Evolutionary conservation across 352 stramenopile species (phyloP), one percentile per base, ranked within the genome.

Genomic region (Phytophthora sp.): DNA sequence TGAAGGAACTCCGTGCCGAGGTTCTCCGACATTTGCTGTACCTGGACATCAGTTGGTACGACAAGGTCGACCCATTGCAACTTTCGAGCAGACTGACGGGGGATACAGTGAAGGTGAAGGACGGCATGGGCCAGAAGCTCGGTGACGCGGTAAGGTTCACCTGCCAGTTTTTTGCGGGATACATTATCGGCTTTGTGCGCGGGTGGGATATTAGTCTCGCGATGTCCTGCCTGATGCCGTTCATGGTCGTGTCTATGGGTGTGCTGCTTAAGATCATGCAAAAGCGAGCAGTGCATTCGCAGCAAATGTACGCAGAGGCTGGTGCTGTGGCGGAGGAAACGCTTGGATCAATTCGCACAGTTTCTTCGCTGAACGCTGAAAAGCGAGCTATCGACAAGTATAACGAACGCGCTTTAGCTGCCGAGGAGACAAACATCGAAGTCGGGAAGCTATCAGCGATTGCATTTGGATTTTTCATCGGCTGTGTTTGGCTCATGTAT

Each of bases 401-500:
- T 20, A 76, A 32, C 51, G 98, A 23, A 82, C 97, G 50, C 75
- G 80, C 27, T 45, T 69, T 7, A 74, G 94, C 56, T 35, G 96
- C 10, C 77, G 77, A 37, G 54, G 77, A 24, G 35, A 96, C 23
- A 82, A 96, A 53, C 20, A 53, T 53, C 42, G 4, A 42, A 24
- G 45, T 53, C 20, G 45, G 45, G 12, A 53, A 42, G 28, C 13
- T 54, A 7, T 54, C 46, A 21, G 30, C 46, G 15, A 35, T 43
- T 18, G 54, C 37, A 23, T 54, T 78, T 20, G 72, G 64, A 1
- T 39, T 72, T 39, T 64, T 79, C 24, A 44, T 74, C 13, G 56
- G 45, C 11, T 64, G 54, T 20, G 58, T 84, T 27, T 86, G 71
- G 74, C 9, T 77, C 44, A 86, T 82, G 72, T 85, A 81, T 52